Evolutionary conservation across 371 early-diverging fungal species (phyloP), one percentile per base, ranked within the genome.

Genomic region (Mucor saturninus): DNA sequence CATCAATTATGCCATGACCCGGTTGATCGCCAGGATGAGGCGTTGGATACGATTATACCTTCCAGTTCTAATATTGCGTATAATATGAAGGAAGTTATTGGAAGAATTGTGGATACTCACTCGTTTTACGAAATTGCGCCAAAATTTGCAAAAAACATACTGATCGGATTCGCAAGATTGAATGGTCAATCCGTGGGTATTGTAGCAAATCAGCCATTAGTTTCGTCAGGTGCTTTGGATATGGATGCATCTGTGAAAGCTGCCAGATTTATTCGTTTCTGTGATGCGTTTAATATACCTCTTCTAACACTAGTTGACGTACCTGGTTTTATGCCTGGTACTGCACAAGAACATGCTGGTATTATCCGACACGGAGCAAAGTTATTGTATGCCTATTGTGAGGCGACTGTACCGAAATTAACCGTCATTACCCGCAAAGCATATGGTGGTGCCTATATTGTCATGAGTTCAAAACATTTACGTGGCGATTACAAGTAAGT

Each of bases 351-450:
- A 77, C 96, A 98, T 77, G 89, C 87, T 50, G 98, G 98, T 43
- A 96, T 98, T 62, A 98, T 98, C 68, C 86, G 96, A n/a, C 92
- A 98, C 73, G 98, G 98, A 50, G 98, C 98, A 43, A 98, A 98
- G 76, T 83, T 98, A 8, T 76, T 98, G 37, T 96, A 95, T 70
- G 98, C 98, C 30, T 98, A 94, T 67, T 94, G 95, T 45, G 98
- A 98, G 78, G 97, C 97, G 11, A 98, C 98, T 6, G 96, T 95
- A 5, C 98, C 98, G 46, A 98, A 98, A 81, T 87, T 98, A 55
- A 97, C 97, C 1, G 87, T 98, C 28, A 97, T 97, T 60, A 95
- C 95, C 13, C 84, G 97, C 14, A 98, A 98, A 77, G 97, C 97
- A 2, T 98, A 98, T 69, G 98, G 98, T 61, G 98, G 98, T 39